Evolutionary conservation across 2,329 filamentous ascomycete genomes (phyloP).

Genomic region (Apiospora sp.): DNA sequence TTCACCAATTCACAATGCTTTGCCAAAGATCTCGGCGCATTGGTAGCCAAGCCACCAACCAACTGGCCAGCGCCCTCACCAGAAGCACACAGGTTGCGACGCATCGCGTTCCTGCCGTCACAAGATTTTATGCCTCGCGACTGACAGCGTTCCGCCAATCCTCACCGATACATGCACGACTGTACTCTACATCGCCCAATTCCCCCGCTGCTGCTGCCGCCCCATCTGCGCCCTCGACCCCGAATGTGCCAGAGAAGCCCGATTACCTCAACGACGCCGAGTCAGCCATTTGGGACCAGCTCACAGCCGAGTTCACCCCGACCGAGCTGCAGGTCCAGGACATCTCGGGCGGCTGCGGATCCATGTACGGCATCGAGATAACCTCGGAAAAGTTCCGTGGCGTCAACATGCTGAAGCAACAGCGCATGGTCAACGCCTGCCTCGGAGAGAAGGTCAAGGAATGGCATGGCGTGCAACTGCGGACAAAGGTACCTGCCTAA

Average conservation of each 20-base stretch:
- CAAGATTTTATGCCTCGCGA: background rate
- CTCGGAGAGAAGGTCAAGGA: conserved; percentile 78
- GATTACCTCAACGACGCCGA: conserved; percentile 64
- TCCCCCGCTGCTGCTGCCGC: conserved; percentile 23
- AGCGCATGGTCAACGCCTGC: conserved; percentile 79
- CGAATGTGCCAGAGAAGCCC: conserved; percentile 49
- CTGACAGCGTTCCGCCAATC: background rate
- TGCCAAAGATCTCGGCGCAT: conserved; percentile 12
- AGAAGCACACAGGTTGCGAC: background rate
- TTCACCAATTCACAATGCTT: background rate
- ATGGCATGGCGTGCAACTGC: conserved; percentile 86
- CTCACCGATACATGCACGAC: background rate
- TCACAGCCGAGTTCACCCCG: conserved; percentile 58
- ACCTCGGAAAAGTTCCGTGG: conserved; percentile 76
- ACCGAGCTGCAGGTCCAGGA: conserved; percentile 73
- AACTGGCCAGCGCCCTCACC: background rate
- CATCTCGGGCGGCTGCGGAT: conserved; percentile 83
- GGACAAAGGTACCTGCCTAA: conserved; percentile 64
- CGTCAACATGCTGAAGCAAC: conserved; percentile 78
- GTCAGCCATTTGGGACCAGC: conserved; percentile 63
- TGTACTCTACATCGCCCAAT: background rate
- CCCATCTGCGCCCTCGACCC: conserved; percentile 28
- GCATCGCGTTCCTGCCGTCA: background rate
- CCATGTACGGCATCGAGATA: conserved; percentile 87
- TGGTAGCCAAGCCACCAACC: background rate